These are phyloP conservation scores for Handroanthus guayacan DNA, from an alignment of 257 asterid genomes.

Conservation along the genomic window DNA sequence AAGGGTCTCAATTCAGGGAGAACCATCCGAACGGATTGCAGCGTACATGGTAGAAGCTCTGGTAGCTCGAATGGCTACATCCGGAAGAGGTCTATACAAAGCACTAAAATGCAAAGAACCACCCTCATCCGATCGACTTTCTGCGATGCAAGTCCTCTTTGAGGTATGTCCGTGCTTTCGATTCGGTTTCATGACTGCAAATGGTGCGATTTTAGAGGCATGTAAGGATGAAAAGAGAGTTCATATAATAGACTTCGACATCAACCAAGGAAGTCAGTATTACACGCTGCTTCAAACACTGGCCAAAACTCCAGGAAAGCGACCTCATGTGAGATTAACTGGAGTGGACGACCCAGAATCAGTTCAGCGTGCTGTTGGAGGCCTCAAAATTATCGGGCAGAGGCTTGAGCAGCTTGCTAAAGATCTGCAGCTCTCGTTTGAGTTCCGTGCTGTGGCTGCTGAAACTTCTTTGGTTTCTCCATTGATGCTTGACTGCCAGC, in stretches of 20 bases:
- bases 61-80: conserved; percentile 82
- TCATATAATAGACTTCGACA: conserved; percentile 85
- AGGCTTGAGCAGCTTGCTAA: conserved; percentile 71
- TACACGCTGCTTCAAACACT: conserved; percentile 79
- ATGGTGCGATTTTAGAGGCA: conserved; percentile 84
- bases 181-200: conserved; percentile 91
- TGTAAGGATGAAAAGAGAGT: conserved; percentile 65
- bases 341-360: conserved; percentile 97
- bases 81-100: conserved; percentile 90
- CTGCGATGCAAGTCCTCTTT: conserved; percentile 97
- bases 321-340: conserved; percentile 68
- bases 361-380: conserved; percentile 82
- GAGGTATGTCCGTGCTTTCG: conserved; percentile 94
- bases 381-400: conserved; percentile 69
- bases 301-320: conserved; percentile 57
- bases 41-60: conserved; percentile 98
- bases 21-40: conserved; percentile 81
- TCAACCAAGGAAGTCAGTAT: conserved; percentile 97
- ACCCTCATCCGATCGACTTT: conserved; percentile 74
- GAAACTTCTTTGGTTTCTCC: conserved; percentile 70
- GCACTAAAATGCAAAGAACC: conserved; percentile 87
- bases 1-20: conserved; percentile 85
- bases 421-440: conserved; percentile 68
- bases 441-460: conserved; percentile 72
- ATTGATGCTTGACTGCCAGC: conserved; percentile 54